phyloP scores from a whole-genome alignment of 306 rosid species.

The Castanospermum australe region DNA sequence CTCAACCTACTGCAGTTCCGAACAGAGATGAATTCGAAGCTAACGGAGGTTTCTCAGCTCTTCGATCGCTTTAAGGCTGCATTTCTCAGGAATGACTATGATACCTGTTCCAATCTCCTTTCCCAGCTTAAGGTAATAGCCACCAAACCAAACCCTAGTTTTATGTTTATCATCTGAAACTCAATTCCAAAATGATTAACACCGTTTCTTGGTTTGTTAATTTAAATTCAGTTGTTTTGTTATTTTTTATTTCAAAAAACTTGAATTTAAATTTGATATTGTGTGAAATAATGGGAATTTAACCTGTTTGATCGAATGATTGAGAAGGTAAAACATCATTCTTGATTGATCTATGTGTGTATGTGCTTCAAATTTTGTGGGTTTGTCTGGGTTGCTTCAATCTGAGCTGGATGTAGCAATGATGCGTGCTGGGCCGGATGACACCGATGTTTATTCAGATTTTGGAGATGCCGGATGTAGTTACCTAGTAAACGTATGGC shows the following conservation, averaged over 20 bases:
- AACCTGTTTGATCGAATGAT: background rate
- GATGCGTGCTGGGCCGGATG: background rate
- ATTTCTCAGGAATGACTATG: conserved; percentile 56
- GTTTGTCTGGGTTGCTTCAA: background rate
- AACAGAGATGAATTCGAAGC: conserved; percentile 71
- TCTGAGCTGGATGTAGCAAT: background rate
- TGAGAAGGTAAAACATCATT: background rate
- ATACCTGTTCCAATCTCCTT: conserved; percentile 47
- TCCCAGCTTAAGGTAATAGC: conserved; percentile 76
- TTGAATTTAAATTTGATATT: background rate
- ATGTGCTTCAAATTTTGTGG: background rate
- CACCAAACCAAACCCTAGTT: conserved; percentile 44
- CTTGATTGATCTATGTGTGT: background rate
- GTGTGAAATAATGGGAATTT: background rate
- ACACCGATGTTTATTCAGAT: background rate
- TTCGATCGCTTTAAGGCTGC: conserved; percentile 89
- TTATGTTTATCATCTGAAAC: background rate
- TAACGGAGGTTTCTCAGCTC: conserved; percentile 68
- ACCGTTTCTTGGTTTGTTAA: background rate
- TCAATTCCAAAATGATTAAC: background rate
- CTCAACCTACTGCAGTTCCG: background rate
- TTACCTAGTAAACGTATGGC: background rate
- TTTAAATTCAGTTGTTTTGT: background rate
- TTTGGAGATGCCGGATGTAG: background rate
- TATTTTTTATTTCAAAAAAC: background rate